Evolutionary conservation across 768 basidiomycete genomes (phyloP), one percentile per base, ranked within the genome.

Genomic region (Cyclocybe aegerita): DNA sequence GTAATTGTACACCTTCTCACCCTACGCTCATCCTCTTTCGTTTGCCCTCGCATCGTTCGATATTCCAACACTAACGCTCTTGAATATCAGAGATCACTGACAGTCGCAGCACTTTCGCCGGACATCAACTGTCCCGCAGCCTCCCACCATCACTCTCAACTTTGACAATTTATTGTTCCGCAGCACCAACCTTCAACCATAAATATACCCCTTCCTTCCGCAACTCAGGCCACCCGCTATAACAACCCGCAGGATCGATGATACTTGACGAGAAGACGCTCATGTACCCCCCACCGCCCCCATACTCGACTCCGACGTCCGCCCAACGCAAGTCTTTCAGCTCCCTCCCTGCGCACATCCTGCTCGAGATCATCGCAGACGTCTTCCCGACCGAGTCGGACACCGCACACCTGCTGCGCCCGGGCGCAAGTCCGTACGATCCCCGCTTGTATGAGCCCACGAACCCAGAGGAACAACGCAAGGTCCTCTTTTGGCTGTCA

Each of bases 401-500:
- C 31, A 35, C 23, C 16, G 37, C 46, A 31, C 46, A n/a, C 37
- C 46, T 4, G 14, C 46, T 30, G 36, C 29, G 23, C 29, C 46
- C 17, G 36, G 39, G 17, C 10, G 37, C 7, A 23, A 29, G 5
- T 38, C 38, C 36, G 45, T 49, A 42, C 40, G 35, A 32, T 9
- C 34, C 30, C 6, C n/a, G 35, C 23, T 15, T 33, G 10, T 52
- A 75, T 57, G 62, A 75, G 43, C 70, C 73, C 29, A 56, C 57
- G 9, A 70, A 66, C 39, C 54, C 75, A 2, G 78, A 81, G 59
- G 70, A 74, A 11, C 86, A 86, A 63, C 72, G 88, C 35, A 81
- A 80, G 71, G 83, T 79, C 0, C 73, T 90, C 8, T 82, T 86
- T 46, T 93, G 90, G 90, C 65, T 93, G 7, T 72, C 77, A 1